Percentiles rank a stretch among this genome's conserved stretches.
Conservation (phyloP, 108 stramenopile genomes). For the Cylindrotheca fusiformis region DNA sequence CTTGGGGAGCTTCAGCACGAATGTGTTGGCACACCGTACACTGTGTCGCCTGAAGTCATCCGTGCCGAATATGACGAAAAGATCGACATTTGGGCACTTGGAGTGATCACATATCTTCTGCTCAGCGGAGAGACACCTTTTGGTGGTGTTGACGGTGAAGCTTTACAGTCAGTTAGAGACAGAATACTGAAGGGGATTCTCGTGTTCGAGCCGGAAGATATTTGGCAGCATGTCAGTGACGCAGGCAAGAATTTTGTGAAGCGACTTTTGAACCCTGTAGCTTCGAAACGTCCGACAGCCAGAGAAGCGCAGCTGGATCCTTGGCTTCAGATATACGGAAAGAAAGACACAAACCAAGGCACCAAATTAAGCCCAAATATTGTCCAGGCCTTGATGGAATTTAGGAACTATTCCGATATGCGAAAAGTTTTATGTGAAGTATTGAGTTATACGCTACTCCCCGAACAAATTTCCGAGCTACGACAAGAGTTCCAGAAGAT, state of each 20-base stretch:
- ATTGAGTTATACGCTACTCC: slow-evolving; percentile 76
- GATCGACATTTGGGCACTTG: slow-evolving; percentile 85
- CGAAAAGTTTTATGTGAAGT: slow-evolving; percentile 78
- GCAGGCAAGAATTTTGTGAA: slow-evolving; percentile 70
- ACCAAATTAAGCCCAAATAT: slow-evolving; percentile 53
- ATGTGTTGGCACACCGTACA: slow-evolving; percentile 86
- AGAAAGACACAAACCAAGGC: slow-evolving; percentile 34
- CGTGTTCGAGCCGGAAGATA: slow-evolving; percentile 67
- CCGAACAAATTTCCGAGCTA: slow-evolving; percentile 76
- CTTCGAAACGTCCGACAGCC: slow-evolving; percentile 62
- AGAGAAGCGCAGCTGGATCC: slow-evolving; percentile 60
- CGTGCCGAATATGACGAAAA: slow-evolving; percentile 74
- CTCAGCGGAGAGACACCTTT: slow-evolving; percentile 86
- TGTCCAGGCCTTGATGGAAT: slow-evolving; percentile 62
- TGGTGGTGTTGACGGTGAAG: slow-evolving; percentile 79
- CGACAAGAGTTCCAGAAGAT: slow-evolving; percentile 77
- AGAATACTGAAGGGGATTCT: slow-evolving; percentile 52
- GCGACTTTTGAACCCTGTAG: slow-evolving; percentile 57
- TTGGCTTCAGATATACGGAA: slow-evolving; percentile 59
- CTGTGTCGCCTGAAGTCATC: slow-evolving; percentile 90
- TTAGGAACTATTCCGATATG: slow-evolving; percentile 80
- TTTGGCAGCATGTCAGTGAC: slow-evolving; percentile 71
- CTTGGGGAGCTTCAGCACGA: slow-evolving; percentile 67
- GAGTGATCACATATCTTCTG: slow-evolving; percentile 87
- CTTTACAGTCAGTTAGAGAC: slow-evolving; percentile 46